A percentile compares a stretch with the other conserved stretches of the same genome.
Conservation (phyloP, 441 rosid species). For the Corymbia citriodora region DNA sequence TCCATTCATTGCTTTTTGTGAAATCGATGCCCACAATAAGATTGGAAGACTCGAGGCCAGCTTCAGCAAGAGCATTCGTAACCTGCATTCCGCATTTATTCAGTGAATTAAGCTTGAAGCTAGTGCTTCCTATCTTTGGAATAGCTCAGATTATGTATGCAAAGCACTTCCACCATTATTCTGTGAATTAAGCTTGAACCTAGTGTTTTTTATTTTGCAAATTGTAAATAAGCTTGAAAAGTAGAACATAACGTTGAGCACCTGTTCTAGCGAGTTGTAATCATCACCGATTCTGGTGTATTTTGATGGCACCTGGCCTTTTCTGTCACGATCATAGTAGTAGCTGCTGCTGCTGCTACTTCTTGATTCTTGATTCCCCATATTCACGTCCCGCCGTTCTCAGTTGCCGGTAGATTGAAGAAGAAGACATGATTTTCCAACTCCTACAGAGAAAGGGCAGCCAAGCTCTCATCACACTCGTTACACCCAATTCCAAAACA, state of each 20-base stretch:
- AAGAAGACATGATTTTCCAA: slow-evolving; percentile 93
- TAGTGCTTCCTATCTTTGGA: background rate
- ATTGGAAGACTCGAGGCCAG: slow-evolving; percentile 21
- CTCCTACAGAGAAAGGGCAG: slow-evolving; percentile 37
- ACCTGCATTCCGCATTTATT: slow-evolving; percentile 1
- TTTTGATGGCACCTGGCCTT: slow-evolving; percentile 13
- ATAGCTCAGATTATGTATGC: no score
- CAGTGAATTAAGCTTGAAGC: background rate
- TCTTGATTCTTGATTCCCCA: background rate
- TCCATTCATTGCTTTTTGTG: slow-evolving; percentile 24
- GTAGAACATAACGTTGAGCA: background rate
- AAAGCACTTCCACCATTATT: background rate
- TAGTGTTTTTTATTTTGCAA: background rate
- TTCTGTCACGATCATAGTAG: slow-evolving; percentile 7
- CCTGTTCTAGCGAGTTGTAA: slow-evolving; percentile 28
- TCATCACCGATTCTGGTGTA: slow-evolving; percentile 27
- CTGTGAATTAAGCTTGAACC: background rate
- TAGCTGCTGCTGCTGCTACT: background rate
- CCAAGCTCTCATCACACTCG: background rate
- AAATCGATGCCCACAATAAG: slow-evolving; percentile 17
- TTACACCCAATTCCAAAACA: background rate
- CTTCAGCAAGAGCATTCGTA: slow-evolving; percentile 10
- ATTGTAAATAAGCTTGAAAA: background rate
- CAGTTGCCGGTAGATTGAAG: slow-evolving; percentile 64
- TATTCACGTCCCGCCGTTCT: background rate